Conservation (phyloP, 441 rosid genomes). For the Croton setiger region DNA sequence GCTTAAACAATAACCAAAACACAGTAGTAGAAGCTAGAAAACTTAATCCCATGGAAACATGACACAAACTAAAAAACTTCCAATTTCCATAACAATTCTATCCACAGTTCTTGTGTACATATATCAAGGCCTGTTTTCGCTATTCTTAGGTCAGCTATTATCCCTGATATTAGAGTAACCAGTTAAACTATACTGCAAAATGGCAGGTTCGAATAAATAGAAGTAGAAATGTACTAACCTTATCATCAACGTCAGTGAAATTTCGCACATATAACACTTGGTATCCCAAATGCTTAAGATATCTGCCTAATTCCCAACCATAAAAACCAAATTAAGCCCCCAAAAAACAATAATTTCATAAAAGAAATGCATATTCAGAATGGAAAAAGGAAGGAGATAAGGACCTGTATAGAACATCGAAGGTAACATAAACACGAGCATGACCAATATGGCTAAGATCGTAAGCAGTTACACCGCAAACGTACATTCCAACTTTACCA, state of each 20-base stretch:
- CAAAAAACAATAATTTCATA: not conserved
- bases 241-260: slow-evolving; percentile 96
- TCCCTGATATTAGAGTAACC: not conserved
- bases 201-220: not conserved
- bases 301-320: slow-evolving; percentile 63
- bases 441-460: slow-evolving; percentile 97
- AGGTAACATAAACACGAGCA: slow-evolving; percentile 83
- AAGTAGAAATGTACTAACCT: slow-evolving; percentile 42
- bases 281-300: slow-evolving; percentile 84
- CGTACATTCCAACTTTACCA: slow-evolving; percentile 91
- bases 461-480: slow-evolving; percentile 95
- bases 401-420: slow-evolving; percentile 82
- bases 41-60: slow-evolving; percentile 1
- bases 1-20: not conserved
- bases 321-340: not conserved
- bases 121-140: not conserved
- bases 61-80: not conserved
- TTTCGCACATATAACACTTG: slow-evolving; percentile 79
- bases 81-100: not conserved
- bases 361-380: not conserved
- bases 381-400: too few relatives aligned
- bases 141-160: not conserved
- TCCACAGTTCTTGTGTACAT: not conserved
- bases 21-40: not conserved
- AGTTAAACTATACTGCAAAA: not conserved